Base-by-base conservation (phyloP, 495 filamentous ascomycete genomes). In the Aspergillus taichungensis region DNA sequence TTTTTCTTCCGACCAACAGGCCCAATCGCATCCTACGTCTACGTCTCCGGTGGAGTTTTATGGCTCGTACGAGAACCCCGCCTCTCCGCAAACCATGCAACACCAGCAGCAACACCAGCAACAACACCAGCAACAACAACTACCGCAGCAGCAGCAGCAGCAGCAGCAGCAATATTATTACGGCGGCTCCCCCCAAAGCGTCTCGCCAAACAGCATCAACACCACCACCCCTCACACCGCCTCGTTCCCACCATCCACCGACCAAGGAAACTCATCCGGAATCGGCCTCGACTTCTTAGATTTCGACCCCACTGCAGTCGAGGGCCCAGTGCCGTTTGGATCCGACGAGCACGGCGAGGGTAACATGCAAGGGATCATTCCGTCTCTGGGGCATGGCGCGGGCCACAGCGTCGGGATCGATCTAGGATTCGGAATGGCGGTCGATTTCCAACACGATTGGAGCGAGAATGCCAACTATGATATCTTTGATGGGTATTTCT, bases 401-500 rank as follows among this genome's bases (percentile, higher is more conserved):
- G 67, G 68, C 24, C 62, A 72, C 30, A 67, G 64, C 29, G 64
- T 71, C 27, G 68, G 75, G 28, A 77, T 87, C 62, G 82, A 87
- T 50, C 67, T 91, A 37, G 85, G 85, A 0, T 85, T 89, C 52
- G 84, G 84, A 13, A 71, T 87, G 51, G 83, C 80, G 50, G 76
- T 84, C 34, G 85, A 83, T 14, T 71, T 79, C 52, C 79, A 84
- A 55, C 84, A 90, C 63, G 85, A 91, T 60, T 88, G 84, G 67
- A 82, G 77, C 46, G 87, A 91, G 40, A 85, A 83, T 18, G 72
- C 76, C 45, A 83, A 83, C 45, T 76, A 91, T 53, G 88, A 94
- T 74, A 63, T 95, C 28, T 85, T 95, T 60, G 87, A 94, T 62
- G 89, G 87, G 0, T 94, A 91, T 60, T 95, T 91, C 69, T 95